Conservation (phyloP, 2,329 filamentous ascomycete species). For the Coniochaeta prunicola region DNA sequence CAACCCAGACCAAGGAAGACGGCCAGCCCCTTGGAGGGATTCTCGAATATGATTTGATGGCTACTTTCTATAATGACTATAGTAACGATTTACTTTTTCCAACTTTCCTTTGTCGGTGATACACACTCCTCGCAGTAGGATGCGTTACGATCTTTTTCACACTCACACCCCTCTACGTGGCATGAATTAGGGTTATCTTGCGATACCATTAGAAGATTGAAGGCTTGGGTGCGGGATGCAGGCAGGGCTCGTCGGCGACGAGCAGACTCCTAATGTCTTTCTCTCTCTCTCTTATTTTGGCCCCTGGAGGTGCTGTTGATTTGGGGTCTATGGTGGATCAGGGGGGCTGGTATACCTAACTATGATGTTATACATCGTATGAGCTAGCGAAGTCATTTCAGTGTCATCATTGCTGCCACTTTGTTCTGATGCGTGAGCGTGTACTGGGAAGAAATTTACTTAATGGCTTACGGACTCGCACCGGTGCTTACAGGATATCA, state of each 20-base stretch:
- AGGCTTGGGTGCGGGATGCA: neutral
- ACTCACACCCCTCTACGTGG: neutral
- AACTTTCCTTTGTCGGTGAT: neutral
- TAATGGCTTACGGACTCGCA: too few relatives aligned
- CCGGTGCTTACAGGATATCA: too few relatives aligned
- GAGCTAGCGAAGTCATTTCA: neutral
- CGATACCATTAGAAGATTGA: neutral
- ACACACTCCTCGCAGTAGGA: neutral
- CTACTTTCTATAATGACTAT: neutral
- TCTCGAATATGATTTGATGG: slow-evolving; percentile 39
- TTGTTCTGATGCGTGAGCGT: too few relatives aligned
- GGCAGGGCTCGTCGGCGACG: neutral
- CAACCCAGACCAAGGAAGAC: slow-evolving; percentile 21
- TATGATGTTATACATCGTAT: neutral
- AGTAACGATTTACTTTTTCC: neutral
- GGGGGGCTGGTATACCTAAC: neutral
- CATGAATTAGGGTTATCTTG: neutral
- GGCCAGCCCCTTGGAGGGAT: slow-evolving; percentile 28
- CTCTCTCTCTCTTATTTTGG: slow-evolving; percentile 2
- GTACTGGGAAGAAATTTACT: too few relatives aligned
- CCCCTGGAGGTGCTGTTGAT: neutral
- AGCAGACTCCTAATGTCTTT: slow-evolving; percentile 4
- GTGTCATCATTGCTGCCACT: neutral
- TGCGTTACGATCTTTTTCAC: neutral
- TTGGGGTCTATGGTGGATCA: neutral